Percentiles rank a stretch among this genome's conserved stretches.
These are phyloP conservation scores for Coemansia sp. DNA, from an alignment of 192 early-diverging fungal species.

Conservation along the genomic window DNA sequence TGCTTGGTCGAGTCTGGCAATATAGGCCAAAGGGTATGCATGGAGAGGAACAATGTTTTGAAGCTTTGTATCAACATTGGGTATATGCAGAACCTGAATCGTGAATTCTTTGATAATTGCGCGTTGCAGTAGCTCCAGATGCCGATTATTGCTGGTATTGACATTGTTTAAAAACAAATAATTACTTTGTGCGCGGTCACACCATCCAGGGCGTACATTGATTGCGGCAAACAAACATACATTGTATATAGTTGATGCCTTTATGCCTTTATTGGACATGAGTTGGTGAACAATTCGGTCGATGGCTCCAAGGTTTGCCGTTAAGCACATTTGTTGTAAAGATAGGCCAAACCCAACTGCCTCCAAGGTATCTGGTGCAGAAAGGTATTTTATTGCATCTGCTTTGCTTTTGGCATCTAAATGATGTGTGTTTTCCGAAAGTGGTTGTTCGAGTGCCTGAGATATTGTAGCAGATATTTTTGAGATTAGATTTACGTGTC, in stretches of 20 bases:
- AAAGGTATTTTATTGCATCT: background rate
- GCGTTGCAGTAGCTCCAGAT: background rate
- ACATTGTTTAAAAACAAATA: too few relatives aligned
- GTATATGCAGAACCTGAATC: background rate
- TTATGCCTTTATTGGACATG: background rate
- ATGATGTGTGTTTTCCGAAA: too few relatives aligned
- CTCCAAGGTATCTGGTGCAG: background rate
- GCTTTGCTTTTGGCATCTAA: too few relatives aligned
- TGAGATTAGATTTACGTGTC: background rate
- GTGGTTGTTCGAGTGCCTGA: too few relatives aligned
- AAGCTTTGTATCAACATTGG: background rate
- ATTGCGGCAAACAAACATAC: constrained; percentile 2
- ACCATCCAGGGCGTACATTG: too few relatives aligned
- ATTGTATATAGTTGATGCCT: background rate
- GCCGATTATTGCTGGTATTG: too few relatives aligned
- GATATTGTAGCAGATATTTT: too few relatives aligned
- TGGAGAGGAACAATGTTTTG: background rate
- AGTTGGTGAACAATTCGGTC: background rate
- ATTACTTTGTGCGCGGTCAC: too few relatives aligned
- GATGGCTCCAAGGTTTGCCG: background rate
- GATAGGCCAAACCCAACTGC: background rate
- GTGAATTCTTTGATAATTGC: background rate
- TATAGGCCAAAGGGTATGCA: constrained; percentile 1
- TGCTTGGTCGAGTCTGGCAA: background rate
- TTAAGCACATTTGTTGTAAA: background rate